Percentiles rank a stretch among this genome's conserved stretches.
Conservation (phyloP, 176 grass and related monocot genomes). For the Cocos nucifera region DNA sequence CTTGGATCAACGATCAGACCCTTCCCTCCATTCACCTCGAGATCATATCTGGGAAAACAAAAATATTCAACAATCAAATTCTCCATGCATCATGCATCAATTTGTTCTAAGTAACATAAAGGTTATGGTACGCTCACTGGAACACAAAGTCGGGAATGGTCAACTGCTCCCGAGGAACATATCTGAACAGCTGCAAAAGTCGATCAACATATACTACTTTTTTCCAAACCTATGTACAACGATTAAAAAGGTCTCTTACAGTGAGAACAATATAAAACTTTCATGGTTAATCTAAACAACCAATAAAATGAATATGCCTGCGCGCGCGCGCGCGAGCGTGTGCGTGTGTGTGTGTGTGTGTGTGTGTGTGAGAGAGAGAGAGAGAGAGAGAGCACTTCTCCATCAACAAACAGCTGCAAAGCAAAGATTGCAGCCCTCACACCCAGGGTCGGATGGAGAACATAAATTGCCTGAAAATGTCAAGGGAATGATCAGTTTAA, state of each 20-base stretch:
- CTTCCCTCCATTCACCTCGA: conserved; percentile 96
- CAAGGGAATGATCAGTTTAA: neutral
- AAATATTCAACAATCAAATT: too few species aligned
- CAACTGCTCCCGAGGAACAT: conserved; percentile 83
- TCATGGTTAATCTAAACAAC: neutral
- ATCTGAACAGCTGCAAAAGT: conserved; percentile 84
- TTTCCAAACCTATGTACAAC: conserved; percentile 57
- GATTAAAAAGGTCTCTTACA: too few species aligned
- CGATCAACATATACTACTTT: conserved; percentile 83
- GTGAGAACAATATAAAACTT: neutral
- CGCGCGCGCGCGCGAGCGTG: too few species aligned
- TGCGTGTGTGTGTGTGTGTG: too few species aligned
- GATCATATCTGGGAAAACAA: conserved; percentile 54
- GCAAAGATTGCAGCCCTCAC: conserved; percentile 69
- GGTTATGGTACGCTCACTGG: conserved; percentile 47
- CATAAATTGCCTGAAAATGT: conserved; percentile 65
- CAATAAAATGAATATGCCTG: too few species aligned
- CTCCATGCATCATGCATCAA: too few species aligned
- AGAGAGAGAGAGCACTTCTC: conserved; percentile 40
- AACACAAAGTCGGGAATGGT: conserved; percentile 97
- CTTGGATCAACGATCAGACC: conserved; percentile 89
- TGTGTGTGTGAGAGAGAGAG: neutral
- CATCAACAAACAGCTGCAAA: conserved; percentile 72
- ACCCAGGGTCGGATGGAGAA: conserved; percentile 88
- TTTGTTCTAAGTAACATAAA: too few species aligned